Conservation (phyloP, 2,329 filamentous ascomycete species). For the Epichloe elymi region DNA sequence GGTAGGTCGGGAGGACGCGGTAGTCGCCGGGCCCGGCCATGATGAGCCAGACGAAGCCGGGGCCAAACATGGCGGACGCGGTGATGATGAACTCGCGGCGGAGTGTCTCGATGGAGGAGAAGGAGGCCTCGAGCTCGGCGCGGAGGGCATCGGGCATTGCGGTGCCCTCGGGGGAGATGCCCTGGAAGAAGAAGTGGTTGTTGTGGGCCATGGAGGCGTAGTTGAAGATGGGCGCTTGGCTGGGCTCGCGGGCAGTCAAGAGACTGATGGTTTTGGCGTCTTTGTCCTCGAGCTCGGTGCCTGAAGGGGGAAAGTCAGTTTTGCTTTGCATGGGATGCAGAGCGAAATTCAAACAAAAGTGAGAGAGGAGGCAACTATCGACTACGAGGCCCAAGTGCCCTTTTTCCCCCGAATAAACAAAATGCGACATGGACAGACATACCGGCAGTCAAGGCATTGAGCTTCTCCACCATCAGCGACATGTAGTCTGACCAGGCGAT, state of each 20-base stretch:
- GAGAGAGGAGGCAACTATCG: too few relatives aligned
- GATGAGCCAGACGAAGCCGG: constrained; percentile 94
- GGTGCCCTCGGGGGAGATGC: constrained; percentile 29
- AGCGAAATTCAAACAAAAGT: too few relatives aligned
- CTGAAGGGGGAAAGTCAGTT: constrained; percentile 24
- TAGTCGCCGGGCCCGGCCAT: constrained; percentile 35
- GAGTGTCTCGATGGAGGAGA: constrained; percentile 74
- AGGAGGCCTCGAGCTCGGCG: constrained; percentile 51
- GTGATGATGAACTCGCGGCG: constrained; percentile 67
- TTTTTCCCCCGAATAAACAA: not conserved
- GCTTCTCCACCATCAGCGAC: constrained; percentile 54
- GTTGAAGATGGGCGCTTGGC: constrained; percentile 76
- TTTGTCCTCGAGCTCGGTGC: constrained; percentile 48
- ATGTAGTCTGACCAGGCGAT: constrained; percentile 80
- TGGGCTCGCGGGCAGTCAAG: constrained; percentile 65
- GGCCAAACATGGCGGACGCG: constrained; percentile 85
- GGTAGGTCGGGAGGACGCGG: constrained; percentile 76
- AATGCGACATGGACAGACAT: constrained; percentile 16
- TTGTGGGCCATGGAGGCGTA: constrained; percentile 94
- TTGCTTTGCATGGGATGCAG: too few relatives aligned
- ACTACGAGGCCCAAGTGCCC: too few relatives aligned
- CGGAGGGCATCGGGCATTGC: constrained; percentile 44
- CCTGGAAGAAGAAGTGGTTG: constrained; percentile 70
- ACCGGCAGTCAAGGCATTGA: constrained; percentile 67
- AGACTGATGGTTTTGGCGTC: constrained; percentile 56